Evolutionary conservation across 768 basidiomycete genomes (phyloP), one percentile per base, ranked within the genome.

Genomic region (Hericium rajendrae): DNA sequence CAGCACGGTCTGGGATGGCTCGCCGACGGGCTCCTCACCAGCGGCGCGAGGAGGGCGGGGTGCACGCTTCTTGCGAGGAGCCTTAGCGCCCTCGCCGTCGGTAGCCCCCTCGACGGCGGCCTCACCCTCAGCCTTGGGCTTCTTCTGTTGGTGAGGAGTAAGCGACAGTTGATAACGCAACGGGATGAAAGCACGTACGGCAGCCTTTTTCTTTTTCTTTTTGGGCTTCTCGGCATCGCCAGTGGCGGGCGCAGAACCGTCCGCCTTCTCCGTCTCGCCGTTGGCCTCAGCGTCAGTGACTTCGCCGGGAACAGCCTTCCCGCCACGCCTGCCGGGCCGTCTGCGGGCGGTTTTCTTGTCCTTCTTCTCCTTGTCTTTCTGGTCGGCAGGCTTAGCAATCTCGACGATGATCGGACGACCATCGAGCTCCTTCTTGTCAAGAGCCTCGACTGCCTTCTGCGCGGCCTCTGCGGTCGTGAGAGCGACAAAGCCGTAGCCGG

Each of bases 401-500:
- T 95, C 91, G 74, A 94, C 79, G 74, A 93, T 87, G 69, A 95
- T 85, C 71, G 75, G 76, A 72, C 93, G 91, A 63, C 87, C 88
- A 64, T 92, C 88, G 73, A 95, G 87, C 74, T 92, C 88, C 71
- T 83, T 79, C 76, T 88, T 86, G 82, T 94, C 78, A 69, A 95
- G 88, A 66, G 76, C 72, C 61, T 91, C 84, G 71, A 93, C 88
- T 60, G 93, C 93, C 72, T 83, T 82, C 75, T 91, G 79, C 60
- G 88, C 91, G 69, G 91, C 89, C 73, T 89, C 90, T 70, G 76
- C 77, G 71, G 79, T 85, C 68, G 80, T 74, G 72, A 93, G 78
- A 65, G 91, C 84, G 69, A 94, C 92, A 71, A 95, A 95, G 64
- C 91, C 93, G 74, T 94, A 95, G 60, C 93, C 91, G 68, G 91